phyloP scores from a whole-genome alignment of 768 basidiomycete genomes.

The Lactarius psammicola region DNA sequence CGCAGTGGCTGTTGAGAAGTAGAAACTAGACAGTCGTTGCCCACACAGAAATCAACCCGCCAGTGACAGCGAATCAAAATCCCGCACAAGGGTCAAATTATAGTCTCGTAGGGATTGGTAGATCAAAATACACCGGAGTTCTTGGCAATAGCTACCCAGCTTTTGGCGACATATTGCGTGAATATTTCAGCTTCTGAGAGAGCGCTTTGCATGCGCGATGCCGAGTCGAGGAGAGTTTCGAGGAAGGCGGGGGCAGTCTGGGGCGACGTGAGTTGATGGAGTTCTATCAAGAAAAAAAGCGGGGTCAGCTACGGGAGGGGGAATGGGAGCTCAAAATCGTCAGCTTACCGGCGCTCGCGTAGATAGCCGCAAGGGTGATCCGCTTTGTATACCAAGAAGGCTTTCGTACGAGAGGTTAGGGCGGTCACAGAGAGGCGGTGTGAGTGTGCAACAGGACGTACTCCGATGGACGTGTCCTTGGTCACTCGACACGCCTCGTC shows the following conservation, averaged over 20 bases:
- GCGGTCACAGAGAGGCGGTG: not conserved
- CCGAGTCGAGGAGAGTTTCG: slow-evolving; percentile 56
- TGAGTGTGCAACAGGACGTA: slow-evolving; percentile 35
- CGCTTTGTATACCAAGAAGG: slow-evolving; percentile 71
- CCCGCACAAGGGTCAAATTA: not conserved
- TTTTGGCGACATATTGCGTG: slow-evolving; percentile 58
- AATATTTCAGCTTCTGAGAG: slow-evolving; percentile 55
- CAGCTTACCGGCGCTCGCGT: slow-evolving; percentile 62
- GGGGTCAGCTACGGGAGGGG: not conserved
- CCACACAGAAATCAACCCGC: not conserved
- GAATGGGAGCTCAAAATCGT: not conserved
- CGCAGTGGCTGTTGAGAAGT: too few species aligned
- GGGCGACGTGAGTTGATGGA: slow-evolving; percentile 81
- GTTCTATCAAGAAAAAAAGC: slow-evolving; percentile 40
- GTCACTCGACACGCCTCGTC: slow-evolving; percentile 65
- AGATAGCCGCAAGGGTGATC: slow-evolving; percentile 62
- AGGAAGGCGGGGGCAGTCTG: slow-evolving; percentile 64
- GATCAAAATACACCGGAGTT: slow-evolving; percentile 56
- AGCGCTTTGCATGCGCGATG: slow-evolving; percentile 44
- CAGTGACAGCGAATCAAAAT: not conserved
- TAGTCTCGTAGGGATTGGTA: too few species aligned
- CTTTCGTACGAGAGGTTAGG: slow-evolving; percentile 38
- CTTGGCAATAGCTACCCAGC: slow-evolving; percentile 70
- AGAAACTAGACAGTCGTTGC: too few species aligned
- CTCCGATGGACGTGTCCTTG: slow-evolving; percentile 56